phyloP scores from a whole-genome alignment of 176 grass and related monocot species.

The Aegilops tauschii region DNA sequence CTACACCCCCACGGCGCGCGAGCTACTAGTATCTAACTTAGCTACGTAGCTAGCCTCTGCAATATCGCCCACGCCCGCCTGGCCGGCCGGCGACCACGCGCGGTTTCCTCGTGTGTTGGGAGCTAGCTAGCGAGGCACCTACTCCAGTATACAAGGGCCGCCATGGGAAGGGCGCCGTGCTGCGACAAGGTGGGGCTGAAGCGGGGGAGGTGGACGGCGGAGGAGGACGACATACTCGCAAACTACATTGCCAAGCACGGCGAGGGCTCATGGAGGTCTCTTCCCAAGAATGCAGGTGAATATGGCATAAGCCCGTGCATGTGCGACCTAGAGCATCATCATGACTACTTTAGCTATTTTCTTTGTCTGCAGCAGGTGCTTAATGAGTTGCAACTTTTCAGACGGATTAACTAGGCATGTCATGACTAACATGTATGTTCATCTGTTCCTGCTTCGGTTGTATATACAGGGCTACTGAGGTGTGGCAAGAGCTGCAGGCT shows the following conservation, averaged over 20 bases:
- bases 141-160: not conserved
- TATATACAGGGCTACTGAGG: conserved; percentile 49
- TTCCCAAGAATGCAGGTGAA: conserved; percentile 92
- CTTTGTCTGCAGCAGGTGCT: not conserved
- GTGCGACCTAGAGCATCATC: not conserved
- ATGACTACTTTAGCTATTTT: not conserved
- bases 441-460: not conserved
- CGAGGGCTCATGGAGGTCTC: conserved; percentile 81
- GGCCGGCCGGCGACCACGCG: not conserved
- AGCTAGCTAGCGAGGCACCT: not conserved
- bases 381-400: not conserved
- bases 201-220: conserved; percentile 82
- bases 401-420: not conserved
- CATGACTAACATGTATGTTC: not conserved
- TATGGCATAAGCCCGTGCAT: too few species aligned
- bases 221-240: conserved; percentile 71
- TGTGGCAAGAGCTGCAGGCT: conserved; percentile 82
- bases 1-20: not conserved
- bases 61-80: not conserved
- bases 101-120: not conserved
- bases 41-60: not conserved
- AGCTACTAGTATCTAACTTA: too few species aligned
- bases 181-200: conserved; percentile 91
- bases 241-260: conserved; percentile 82
- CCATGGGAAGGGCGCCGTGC: conserved; percentile 97